Evolutionary conservation across 148 eudicot genomes (phyloP).

Genomic region (Vaccinium myrtillus): DNA sequence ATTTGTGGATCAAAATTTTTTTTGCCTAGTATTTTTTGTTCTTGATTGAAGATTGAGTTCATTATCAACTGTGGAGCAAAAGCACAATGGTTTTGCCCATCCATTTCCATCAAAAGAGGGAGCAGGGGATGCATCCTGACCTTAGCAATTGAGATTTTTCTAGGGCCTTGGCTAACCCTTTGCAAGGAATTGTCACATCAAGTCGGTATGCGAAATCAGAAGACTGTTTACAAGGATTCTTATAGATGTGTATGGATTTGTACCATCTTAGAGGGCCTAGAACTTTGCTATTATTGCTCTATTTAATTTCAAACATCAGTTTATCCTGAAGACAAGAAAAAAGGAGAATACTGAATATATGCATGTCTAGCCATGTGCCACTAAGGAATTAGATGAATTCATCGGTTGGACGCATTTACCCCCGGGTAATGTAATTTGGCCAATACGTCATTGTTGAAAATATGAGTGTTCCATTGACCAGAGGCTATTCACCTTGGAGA

Average conservation of each 20-base stretch:
- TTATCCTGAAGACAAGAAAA: background rate
- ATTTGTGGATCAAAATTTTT: background rate
- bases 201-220: background rate
- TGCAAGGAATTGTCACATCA: background rate
- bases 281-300: background rate
- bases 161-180: background rate
- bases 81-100: too few species aligned
- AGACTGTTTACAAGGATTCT: background rate
- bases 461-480: background rate
- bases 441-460: background rate
- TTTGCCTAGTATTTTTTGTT: background rate
- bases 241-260: background rate
- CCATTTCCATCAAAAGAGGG: background rate
- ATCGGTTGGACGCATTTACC: background rate
- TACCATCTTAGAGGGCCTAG: background rate
- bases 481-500: too few species aligned
- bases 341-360: background rate
- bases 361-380: background rate
- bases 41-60: background rate
- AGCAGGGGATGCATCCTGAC: background rate
- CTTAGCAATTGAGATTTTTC: constrained; percentile 2
- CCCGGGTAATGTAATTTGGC: background rate
- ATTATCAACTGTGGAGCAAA: background rate
- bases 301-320: background rate
- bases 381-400: background rate